A percentile compares a stretch with the other conserved stretches of the same genome.
These are phyloP conservation scores for Chaetomium fimeti DNA, from an alignment of 495 filamentous ascomycete species.

Conservation along the genomic window DNA sequence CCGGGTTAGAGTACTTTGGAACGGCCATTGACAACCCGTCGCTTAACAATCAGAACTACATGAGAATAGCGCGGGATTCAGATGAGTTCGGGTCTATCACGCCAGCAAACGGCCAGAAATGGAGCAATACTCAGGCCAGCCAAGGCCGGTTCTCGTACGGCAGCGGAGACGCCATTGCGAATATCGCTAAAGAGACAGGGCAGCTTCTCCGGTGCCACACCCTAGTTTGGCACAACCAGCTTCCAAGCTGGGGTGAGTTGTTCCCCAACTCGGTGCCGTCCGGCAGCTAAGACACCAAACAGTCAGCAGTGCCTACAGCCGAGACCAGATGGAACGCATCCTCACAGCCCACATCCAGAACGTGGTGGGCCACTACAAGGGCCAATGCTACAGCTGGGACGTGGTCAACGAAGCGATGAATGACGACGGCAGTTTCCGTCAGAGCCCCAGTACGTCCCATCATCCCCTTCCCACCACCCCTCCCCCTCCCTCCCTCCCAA, in stretches of 20 bases:
- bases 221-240: constrained; percentile 57
- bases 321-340: constrained; percentile 45
- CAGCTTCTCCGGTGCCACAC: constrained; percentile 57
- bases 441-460: too few relatives aligned
- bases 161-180: constrained; percentile 48
- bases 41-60: constrained; percentile 51
- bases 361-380: constrained; percentile 55
- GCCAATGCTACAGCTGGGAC: constrained; percentile 50
- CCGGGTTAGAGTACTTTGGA: constrained; percentile 56
- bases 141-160: constrained; percentile 49
- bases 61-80: constrained; percentile 39
- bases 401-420: constrained; percentile 57
- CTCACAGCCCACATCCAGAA: constrained; percentile 50
- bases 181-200: constrained; percentile 48
- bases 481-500: too few relatives aligned
- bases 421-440: constrained; percentile 37
- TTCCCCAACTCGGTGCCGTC: too few relatives aligned
- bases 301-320: constrained; percentile 48
- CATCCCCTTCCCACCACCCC: too few relatives aligned
- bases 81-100: constrained; percentile 57
- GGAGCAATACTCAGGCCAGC: constrained; percentile 37
- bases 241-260: constrained; percentile 50
- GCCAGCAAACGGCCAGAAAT: constrained; percentile 56
- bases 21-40: constrained; percentile 56
- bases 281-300: too few relatives aligned